These are phyloP conservation scores for Bothriochloa decipiens DNA, from an alignment of 176 grass and related monocot species.

Conservation along the genomic window DNA sequence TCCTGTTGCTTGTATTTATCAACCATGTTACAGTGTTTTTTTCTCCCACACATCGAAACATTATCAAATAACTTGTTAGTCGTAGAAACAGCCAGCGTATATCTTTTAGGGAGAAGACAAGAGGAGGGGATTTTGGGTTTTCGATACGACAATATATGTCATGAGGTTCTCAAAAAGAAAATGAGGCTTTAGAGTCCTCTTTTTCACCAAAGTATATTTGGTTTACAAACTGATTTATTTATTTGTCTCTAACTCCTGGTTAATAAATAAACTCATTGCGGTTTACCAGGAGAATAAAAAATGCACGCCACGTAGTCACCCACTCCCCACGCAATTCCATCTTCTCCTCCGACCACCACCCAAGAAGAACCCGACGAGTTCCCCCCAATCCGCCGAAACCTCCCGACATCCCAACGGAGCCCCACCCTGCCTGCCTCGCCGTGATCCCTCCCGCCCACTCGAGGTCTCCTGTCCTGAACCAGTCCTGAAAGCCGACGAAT, in stretches of 20 bases:
- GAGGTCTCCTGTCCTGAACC: neutral
- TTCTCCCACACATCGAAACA: no score
- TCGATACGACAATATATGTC: no score
- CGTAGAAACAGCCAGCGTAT: no score
- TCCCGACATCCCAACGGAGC: neutral
- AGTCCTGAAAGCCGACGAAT: neutral
- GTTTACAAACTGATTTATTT: no score
- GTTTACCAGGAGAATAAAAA: constrained; percentile 17
- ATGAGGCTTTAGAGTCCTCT: no score
- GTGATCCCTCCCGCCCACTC: neutral
- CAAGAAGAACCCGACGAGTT: constrained; percentile 16
- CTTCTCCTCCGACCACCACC: constrained; percentile 1
- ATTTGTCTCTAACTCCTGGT: neutral
- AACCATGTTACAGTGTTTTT: no score
- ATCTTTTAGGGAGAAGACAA: no score
- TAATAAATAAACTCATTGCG: neutral
- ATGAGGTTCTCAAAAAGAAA: no score
- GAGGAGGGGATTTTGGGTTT: no score
- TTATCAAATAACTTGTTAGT: no score
- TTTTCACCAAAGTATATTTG: no score
- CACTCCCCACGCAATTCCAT: constrained; percentile 19
- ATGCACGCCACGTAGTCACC: constrained; percentile 10
- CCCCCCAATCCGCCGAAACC: neutral
- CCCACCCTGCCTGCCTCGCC: neutral
- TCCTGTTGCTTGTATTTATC: no score